Evolutionary conservation across 306 rosid genomes (phyloP), one percentile per base, ranked within the genome.

Genomic region (Cicer chorassanicum): DNA sequence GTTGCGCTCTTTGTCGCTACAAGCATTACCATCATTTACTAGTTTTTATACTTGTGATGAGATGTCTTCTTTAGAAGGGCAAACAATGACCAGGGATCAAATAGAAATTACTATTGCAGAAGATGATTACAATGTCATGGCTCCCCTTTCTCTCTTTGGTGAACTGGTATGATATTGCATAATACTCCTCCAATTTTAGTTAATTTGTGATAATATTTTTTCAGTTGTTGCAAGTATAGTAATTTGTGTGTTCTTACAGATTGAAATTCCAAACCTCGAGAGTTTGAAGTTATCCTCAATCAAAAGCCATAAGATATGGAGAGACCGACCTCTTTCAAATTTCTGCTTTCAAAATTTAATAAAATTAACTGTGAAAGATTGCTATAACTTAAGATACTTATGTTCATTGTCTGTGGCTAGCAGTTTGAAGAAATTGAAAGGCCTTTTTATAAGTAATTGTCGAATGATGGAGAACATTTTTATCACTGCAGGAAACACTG

Each of bases 221-320:
- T 19, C 40, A 57, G 14, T 5, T 57, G 15, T 18, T 55, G 11
- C 64, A 57, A 57, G 24, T 57, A 57, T 57, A 24, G 64, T 57
- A 24, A 57, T 57, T 24, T 5, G 41, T 12, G 6, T 10, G 50
- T 4, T 14, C 49, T 60, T 19, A 24, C 65, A 81, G 84, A 68
- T 81, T 18, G 15, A n/a, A 19, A 12, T 69, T 5, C 77, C 81
- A 43, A 75, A 81, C 3, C 71, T 81, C 40, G 77, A 81, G 54
- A 15, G 29, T 10, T 63, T 81, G 77, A 29, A 75, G 34, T 19
- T 75, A 10, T 75, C 45, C 65, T 81, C 73, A 12, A 61, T 81
- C 36, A 63, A 53, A 13, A 49, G 59, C 0, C 12, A 29, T 0
- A 38, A 53, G 54, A 75, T 75, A 50, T 70, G 77, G 73, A 64